Base-by-base conservation (phyloP, 495 filamentous ascomycete genomes). In the Xylaria intraflava region DNA sequence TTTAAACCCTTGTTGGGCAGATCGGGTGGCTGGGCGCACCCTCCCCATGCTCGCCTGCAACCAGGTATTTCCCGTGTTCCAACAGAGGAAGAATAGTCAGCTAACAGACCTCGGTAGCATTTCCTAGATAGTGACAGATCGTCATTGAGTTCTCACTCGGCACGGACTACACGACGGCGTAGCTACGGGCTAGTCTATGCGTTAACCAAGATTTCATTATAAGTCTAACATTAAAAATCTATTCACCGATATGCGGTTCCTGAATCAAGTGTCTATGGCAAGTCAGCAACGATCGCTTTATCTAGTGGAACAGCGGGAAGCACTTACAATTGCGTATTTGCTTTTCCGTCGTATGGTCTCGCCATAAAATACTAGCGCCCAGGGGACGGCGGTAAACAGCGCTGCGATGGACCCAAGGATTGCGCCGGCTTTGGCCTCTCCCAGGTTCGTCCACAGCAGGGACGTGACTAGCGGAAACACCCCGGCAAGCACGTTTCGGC, bases 401-500 rank as follows among this genome's bases (percentile, higher is more conserved):
- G 77, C 73, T 0, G 85, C 87, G 59, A 96, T 78, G 0, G 80
- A 87, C 3, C 90, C 90, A 24, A 97, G 70, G 30, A 95, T 65
- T 54, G 81, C 89, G 2, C 81, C 86, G 4, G 86, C 90, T n/a
- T 77, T 83, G 0, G 82, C 78, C 62, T 83, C 88, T 0, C 84
- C 84, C 56, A 96, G 68, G 7, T 81, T 80, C 14, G 65, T 76
- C 58, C 91, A 95, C 77, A 96, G 78, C 35, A 78, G 71, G 31
- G 71, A 71, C 3, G 87, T 88, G 16, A 93, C 78, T 2, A 96
- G 70, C 11, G 91, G 91, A 53, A 96, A 95, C 2, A 83, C 70
- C 3, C 89, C 92, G 31, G 84, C 90, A 0, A 96, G 73, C 27
- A 95, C 75, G 66, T 97, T 97, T 2, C 92, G 79, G 58, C 83